These are phyloP conservation scores for Lipomyces kockii DNA, from an alignment of 805 yeast species.

Conservation along the genomic window DNA sequence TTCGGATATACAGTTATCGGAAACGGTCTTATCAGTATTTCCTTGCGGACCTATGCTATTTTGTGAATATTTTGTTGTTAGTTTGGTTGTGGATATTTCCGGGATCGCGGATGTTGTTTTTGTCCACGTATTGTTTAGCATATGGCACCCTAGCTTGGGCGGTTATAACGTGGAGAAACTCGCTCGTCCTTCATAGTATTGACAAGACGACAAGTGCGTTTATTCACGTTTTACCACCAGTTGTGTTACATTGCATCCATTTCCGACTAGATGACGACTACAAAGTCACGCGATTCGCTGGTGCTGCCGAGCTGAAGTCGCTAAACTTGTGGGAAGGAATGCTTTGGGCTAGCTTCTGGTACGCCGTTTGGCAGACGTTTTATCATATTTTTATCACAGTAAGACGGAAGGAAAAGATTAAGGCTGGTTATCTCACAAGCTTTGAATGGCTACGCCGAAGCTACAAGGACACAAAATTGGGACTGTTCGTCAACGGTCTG, in stretches of 20 bases:
- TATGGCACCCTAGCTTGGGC: constrained; percentile 93
- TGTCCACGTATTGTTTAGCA: constrained; percentile 82
- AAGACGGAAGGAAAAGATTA: constrained; percentile 74
- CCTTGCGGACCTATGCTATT: constrained; percentile 91
- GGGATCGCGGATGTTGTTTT: constrained; percentile 67
- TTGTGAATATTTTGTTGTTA: constrained; percentile 73
- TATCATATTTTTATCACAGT: constrained; percentile 93
- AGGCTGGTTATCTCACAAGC: constrained; percentile 83
- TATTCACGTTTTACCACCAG: constrained; percentile 90
- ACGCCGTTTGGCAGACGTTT: constrained; percentile 84
- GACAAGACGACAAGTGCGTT: constrained; percentile 92
- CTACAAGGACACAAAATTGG: constrained; percentile 66
- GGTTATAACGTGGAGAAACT: constrained; percentile 93
- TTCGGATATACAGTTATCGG: constrained; percentile 80
- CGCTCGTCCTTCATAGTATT: constrained; percentile 85
- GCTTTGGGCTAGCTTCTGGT: constrained; percentile 76
- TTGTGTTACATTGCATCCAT: constrained; percentile 84
- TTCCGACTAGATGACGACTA: constrained; percentile 50
- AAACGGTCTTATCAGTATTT: constrained; percentile 81
- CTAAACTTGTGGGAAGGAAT: constrained; percentile 78
- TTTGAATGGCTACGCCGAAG: constrained; percentile 81
- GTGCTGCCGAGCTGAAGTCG: constrained; percentile 66
- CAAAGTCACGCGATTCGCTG: constrained; percentile 70
- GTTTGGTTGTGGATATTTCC: constrained; percentile 85
- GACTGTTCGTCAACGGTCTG: constrained; percentile 75